phyloP scores from a whole-genome alignment of 192 early-diverging fungal species.

The Coemansia sp. region DNA sequence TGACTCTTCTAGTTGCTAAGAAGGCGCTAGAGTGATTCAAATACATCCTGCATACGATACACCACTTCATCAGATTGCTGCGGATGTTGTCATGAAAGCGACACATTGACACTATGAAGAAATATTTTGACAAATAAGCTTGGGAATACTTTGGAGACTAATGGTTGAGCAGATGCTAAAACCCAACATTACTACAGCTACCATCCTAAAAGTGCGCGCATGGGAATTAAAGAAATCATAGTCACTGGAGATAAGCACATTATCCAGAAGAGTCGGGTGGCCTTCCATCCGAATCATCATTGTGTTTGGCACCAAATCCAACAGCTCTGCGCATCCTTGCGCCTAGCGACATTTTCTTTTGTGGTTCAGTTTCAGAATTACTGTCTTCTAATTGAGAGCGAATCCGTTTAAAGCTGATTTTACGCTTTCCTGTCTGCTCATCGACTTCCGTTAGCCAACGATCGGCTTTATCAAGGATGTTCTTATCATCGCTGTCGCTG shows the following conservation, averaged over 20 bases:
- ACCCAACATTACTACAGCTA: not conserved
- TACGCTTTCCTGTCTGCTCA: conserved; percentile 25
- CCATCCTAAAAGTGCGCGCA: not conserved
- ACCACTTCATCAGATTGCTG: not conserved
- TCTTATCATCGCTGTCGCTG: conserved; percentile 17
- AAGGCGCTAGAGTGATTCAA: not conserved
- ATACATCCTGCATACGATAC: not conserved
- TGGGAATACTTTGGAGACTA: not conserved
- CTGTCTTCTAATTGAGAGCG: conserved; percentile 21
- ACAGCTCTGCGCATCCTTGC: conserved; percentile 34
- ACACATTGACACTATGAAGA: not conserved
- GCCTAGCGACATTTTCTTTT: conserved; percentile 27
- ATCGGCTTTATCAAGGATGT: conserved; percentile 16
- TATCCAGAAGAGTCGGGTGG: not conserved
- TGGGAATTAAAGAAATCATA: not conserved
- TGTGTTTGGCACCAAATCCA: conserved; percentile 24
- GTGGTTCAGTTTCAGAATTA: conserved; percentile 1
- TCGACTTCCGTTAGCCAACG: conserved; percentile 18
- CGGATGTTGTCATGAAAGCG: not conserved
- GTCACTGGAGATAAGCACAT: not conserved
- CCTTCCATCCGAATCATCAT: not conserved
- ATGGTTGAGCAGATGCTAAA: not conserved
- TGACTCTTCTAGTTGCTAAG: not conserved
- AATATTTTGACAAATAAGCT: not conserved
- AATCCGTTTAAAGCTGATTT: conserved; percentile 30